A percentile compares a stretch with the other conserved stretches of the same genome.
phyloP scores from a whole-genome alignment of 805 yeast genomes.

The Cyberlindnera sargentensis region DNA sequence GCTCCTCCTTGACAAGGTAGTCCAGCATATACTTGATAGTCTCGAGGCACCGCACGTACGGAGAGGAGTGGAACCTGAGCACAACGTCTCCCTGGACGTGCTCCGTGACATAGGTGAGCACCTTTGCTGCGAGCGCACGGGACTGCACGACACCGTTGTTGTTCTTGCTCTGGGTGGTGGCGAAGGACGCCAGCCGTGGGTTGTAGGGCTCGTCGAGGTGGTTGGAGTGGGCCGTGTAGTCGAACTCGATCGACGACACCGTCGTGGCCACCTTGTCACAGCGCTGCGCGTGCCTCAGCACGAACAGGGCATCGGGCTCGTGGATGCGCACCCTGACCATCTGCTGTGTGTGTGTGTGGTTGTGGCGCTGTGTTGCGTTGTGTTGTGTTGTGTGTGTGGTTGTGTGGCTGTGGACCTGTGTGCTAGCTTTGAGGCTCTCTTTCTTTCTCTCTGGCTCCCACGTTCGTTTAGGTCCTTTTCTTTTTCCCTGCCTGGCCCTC shows the following conservation, averaged over 20 bases:
- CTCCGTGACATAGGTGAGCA: conserved; percentile 15
- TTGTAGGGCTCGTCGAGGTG: conserved; percentile 19
- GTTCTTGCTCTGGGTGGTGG: conserved; percentile 20
- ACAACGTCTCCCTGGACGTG: conserved; percentile 13
- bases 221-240: not conserved
- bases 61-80: conserved; percentile 31
- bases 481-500: not conserved
- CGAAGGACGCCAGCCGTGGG: conserved; percentile 23
- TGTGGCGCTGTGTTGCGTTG: too few species aligned
- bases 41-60: conserved; percentile 38
- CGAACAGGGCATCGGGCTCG: conserved; percentile 21
- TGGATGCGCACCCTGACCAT: not conserved
- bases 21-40: conserved; percentile 26
- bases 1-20: conserved; percentile 12
- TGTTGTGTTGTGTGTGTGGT: not conserved
- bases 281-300: conserved; percentile 24
- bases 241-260: conserved; percentile 21
- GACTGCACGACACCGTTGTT: conserved; percentile 24
- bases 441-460: not conserved
- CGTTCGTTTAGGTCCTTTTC: not conserved
- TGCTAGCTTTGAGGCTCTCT: not conserved
- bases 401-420: not conserved
- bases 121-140: conserved; percentile 17
- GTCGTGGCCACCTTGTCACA: conserved; percentile 23
- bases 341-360: too few species aligned